Evolutionary conservation across 345 rosid genomes (phyloP), one percentile per base, ranked within the genome.

Genomic region (Ricinus communis): DNA sequence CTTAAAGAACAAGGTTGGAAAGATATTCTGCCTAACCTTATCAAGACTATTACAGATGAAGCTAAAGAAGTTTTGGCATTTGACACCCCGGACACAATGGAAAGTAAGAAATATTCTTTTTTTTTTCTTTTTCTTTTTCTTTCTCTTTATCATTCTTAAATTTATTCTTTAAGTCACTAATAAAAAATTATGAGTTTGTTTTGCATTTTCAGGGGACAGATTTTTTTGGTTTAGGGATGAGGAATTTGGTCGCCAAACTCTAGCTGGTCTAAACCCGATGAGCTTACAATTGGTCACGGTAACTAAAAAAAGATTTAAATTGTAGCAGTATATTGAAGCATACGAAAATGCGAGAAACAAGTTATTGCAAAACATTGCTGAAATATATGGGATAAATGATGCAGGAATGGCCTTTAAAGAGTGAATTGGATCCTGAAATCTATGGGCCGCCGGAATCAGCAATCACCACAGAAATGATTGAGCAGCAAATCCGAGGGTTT

Each of bases 361-460:
- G 38, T 33, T 2, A 33, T 33, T 33, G 38, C 38, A 2, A 43
- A 43, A n/a, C 10, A 6, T n/a, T n/a, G 5, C 25, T 21, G 47
- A 52, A 52, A 52, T 52, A 12, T 52, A 1, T 31, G 19, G 7
- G 1, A 2, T 0, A 14, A 67, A 46, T 75, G 19, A 18, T 76
- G 21, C 68, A 91, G 98, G 96, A 93, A 68, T 93, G 94, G 96
- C 98, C 98, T 5, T 51, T 91, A 71, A 85, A 71, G 80, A 91
- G 98, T 62, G 76, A 69, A 46, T 88, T 93, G 5, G 98, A 93
- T 74, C 88, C 92, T 7, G 50, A 25, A 1, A 74, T 79, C 4
- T 93, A 91, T 4, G 97, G 98, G 5, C 83, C 90, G 0, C 74
- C 86, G 0, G 87, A 73, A 61, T 93, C 98, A 46, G 83, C 81